Base-by-base conservation (phyloP, 208 protist species). In the Angomonas ambiguus region DNA sequence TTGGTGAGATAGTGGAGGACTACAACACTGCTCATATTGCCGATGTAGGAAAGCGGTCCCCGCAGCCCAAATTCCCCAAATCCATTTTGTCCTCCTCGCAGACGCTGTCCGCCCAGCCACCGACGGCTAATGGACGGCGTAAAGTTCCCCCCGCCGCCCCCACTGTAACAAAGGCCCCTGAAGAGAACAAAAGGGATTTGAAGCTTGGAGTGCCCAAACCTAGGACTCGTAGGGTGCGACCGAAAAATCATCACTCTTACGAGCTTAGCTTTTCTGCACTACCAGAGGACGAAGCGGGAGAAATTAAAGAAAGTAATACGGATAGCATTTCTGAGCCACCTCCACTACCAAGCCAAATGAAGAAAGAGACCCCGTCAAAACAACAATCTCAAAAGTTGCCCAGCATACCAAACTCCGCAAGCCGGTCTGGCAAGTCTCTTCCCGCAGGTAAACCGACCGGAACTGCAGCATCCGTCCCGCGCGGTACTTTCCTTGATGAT, bases 231-330 rank as follows among this genome's bases (percentile, higher is more conserved):
- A 41, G 35, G 13, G 13, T 13, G 13, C 60, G 60, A 27, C 35
- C 22, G 1, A 5, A 18, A 24, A 66, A 66, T 28, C 16, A 53
- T 22, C 8, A 2, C 11, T 31, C 42, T 3, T 10, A 38, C 45
- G 67, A 72, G 33, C 20, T 72, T 2, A 72, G 67, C 38, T 53
- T 72, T 45, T 85, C 79, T 1, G 74, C 66, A 20, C 53, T 85
- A 11, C 79, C 75, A 0, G 75, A 85, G 0, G 67, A 80, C 24
- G 48, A 61, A 6, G 67, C 59, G 5, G 74, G 74, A 42, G 79
- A 84, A 51, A 80, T 84, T 48, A 53, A 62, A 11, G 79, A 84
- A 65, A 20, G 73, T 18, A 34, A 66, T 33, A 66, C 65, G 27
- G 69, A 74, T 27, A 71, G 25, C 0, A 41, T 79, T 33, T 66